Conservation (phyloP, 108 stramenopile genomes). For the Craspedostauros australis region DNA sequence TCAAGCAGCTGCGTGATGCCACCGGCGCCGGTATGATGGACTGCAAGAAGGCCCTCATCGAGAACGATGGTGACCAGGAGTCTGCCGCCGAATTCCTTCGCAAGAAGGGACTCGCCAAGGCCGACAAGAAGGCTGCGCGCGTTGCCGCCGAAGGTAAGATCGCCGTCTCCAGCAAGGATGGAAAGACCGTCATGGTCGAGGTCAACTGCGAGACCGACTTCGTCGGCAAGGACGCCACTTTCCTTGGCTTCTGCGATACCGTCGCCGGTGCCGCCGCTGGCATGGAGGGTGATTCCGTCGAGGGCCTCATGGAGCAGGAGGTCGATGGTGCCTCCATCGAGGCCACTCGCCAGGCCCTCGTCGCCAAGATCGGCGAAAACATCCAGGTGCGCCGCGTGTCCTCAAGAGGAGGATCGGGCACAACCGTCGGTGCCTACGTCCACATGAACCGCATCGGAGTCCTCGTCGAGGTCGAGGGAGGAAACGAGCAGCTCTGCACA, state of each 20-base stretch:
- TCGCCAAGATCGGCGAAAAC: slow-evolving; percentile 64
- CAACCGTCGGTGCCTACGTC: slow-evolving; percentile 47
- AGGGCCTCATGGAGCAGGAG: slow-evolving; percentile 2
- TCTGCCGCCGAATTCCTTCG: slow-evolving; percentile 55
- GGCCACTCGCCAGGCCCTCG: slow-evolving; percentile 37
- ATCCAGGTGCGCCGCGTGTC: slow-evolving; percentile 50
- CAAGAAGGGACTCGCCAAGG: slow-evolving; percentile 64
- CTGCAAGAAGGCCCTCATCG: slow-evolving; percentile 71
- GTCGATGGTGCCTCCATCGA: slow-evolving; percentile 15
- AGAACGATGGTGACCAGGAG: slow-evolving; percentile 63
- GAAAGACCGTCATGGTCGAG: slow-evolving; percentile 58
- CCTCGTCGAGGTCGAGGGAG: slow-evolving; percentile 46
- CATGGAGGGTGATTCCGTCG: background rate
- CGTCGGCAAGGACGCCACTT: slow-evolving; percentile 72
- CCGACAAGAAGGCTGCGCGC: slow-evolving; percentile 71
- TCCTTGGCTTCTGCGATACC: slow-evolving; percentile 44
- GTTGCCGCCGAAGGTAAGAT: slow-evolving; percentile 75
- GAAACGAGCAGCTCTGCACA: slow-evolving; percentile 28
- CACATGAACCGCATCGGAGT: slow-evolving; percentile 57
- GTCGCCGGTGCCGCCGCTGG: slow-evolving; percentile 42
- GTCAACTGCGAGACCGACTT: slow-evolving; percentile 83
- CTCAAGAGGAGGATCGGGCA: slow-evolving; percentile 21
- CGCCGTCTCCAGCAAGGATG: slow-evolving; percentile 34
- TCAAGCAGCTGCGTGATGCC: slow-evolving; percentile 62
- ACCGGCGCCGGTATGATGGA: slow-evolving; percentile 85